Evolutionary conservation across 2,329 filamentous ascomycete genomes (phyloP).

Genomic region (Pseudophaeomoniella oleicola): DNA sequence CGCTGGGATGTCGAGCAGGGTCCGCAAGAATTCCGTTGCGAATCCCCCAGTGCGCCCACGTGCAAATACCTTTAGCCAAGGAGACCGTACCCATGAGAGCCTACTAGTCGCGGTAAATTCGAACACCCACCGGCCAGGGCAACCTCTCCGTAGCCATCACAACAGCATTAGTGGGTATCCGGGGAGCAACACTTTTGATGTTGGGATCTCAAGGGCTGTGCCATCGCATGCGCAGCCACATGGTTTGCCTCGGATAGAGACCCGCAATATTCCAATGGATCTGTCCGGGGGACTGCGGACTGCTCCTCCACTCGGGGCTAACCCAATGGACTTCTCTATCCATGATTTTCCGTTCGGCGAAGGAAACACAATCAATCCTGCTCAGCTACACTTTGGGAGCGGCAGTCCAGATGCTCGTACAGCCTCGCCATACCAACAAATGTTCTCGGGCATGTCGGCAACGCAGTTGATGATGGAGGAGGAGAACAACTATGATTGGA

Average conservation of each 20-base stretch:
- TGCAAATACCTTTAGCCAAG: conserved; percentile 91
- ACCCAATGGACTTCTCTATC: conserved; percentile 53
- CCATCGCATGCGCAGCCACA: conserved; percentile 48
- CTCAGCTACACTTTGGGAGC: conserved; percentile 68
- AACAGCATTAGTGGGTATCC: conserved; percentile 57
- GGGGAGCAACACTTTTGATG: conserved; percentile 41
- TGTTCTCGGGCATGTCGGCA: conserved; percentile 28
- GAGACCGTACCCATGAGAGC: conserved; percentile 63
- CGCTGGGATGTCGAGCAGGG: conserved; percentile 53
- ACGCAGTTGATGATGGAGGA: conserved; percentile 42
- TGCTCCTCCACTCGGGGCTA: conserved; percentile 56
- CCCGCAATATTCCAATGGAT: conserved; percentile 55
- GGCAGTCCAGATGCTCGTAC: conserved; percentile 44
- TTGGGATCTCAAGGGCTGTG: conserved; percentile 17
- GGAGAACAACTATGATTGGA: conserved; percentile 76
- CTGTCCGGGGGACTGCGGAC: conserved; percentile 57
- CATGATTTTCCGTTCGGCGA: conserved; percentile 44
- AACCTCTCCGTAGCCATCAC: conserved; percentile 51
- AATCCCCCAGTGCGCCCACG: conserved; percentile 62
- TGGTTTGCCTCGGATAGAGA: conserved; percentile 71
- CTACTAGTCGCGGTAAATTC: conserved; percentile 49
- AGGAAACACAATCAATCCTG: conserved; percentile 47
- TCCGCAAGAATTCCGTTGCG: conserved; percentile 84
- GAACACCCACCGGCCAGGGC: conserved; percentile 23
- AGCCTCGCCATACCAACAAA: conserved; percentile 24